Base-by-base conservation (phyloP, 495 filamentous ascomycete genomes). In the Penicillium mononematosum region DNA sequence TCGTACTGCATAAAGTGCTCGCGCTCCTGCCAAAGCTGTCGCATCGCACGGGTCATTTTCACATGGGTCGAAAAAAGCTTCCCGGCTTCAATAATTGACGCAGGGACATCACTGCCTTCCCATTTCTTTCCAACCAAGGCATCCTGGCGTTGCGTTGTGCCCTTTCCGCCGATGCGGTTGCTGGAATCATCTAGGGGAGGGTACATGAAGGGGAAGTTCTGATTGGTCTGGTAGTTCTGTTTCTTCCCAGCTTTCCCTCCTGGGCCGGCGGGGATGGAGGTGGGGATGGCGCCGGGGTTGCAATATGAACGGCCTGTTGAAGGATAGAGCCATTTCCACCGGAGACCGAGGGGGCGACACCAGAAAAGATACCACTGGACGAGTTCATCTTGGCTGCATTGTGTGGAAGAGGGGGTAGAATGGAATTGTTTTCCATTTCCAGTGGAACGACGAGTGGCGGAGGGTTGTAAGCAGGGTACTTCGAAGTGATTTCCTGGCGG, bases 171-270 rank as follows among this genome's bases (percentile, higher is more conserved):
- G 44, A 92, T 84, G 52, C 84, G 86, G 63, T 92, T 94, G 70
- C 86, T 93, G 7, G 83, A 82, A 57, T 84, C 84, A 74, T 95
- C 91, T 14, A 95, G 73, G 2, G 94, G 92, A 3, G 94, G 95
- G 64, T 98, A 98, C 75, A 98, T 85, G 62, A 98, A 97, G 0
- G 94, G 94, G 61, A 98, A 98, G 62, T 96, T 92, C 60, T 98
- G 94, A 67, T 98, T 98, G 0, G 94, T 98, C 70, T 98, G 94
- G 68, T 98, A 98, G 56, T 98, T 98, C 60, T 98, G 95, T 65
- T 98, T 98, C 76, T 98, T 98, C 16, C 88, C 91, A 44, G 88
- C 90, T 70, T 98, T 98, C 5, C 91, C 92, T 38, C 92, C 91
- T 5, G 89, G 86, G 0, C 85, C 86, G 3, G 87, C 89, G 4